Base-by-base conservation (phyloP, 2,329 filamentous ascomycete genomes). In the Cadophora malorum region DNA sequence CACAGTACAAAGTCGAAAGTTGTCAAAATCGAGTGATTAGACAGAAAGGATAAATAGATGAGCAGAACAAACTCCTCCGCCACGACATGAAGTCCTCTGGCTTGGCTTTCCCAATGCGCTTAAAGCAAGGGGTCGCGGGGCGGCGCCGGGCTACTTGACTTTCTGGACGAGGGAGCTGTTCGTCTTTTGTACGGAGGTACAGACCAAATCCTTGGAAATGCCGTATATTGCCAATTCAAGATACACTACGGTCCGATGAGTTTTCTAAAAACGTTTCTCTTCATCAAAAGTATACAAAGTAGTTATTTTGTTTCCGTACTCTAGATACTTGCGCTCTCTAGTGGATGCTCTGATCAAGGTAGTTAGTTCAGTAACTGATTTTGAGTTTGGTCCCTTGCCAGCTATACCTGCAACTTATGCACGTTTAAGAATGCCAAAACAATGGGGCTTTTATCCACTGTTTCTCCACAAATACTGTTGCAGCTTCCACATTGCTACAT, bases 51-150 rank as follows among this genome's bases (percentile, higher is more conserved):
- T 56, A 41, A 28, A 35, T 6, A 58, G n/a, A 56, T 14, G 50
- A 35, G 35, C 45, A 56, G 14, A 56, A 31, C 21, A 5, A 33
- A 38, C 35, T 38, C 35, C 35, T 38, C 41, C 33, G 7, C 53
- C 53, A 56, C 16, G 12, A 35, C 14, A 56, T 33, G 53, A 21
- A 56, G 53, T 16, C 19, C 55, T 58, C 55, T 38, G 19, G 33
- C 55, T 58, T 58, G 55, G 55, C 55, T 38, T 58, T 56, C 28
- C 53, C 53, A 35, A 56, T n/a, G 28, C 52, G 28, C 25, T 55
- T 21, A 38, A 58, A 58, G 55, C 55, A 38, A 58, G 33, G 33
- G 55, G 31, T 58, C 31, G 55, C 19, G 55, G 55, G 31, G 9
- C 31, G 31, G 9, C 31, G 31, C 55, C 10, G 55, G 55, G 55